Base-by-base conservation (phyloP, 441 rosid species). In the Erodium moschatum region DNA sequence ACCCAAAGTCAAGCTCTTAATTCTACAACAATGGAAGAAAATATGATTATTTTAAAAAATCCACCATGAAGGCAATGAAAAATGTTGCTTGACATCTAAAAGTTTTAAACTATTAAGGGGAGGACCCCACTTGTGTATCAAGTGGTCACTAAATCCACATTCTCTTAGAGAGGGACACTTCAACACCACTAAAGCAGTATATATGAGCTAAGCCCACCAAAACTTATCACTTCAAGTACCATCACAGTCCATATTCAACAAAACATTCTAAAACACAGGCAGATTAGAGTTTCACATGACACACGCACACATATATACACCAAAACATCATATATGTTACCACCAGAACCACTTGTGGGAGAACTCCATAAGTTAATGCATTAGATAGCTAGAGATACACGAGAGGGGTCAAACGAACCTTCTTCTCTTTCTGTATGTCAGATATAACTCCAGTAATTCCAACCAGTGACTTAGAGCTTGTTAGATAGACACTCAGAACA, bases 361-460 rank as follows among this genome's bases (percentile, higher is more conserved):
- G 61, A 8, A 16, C 16, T 7, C 61, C 5, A n/a, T n/a, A 8
- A 1, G 16, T 7, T 19, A 16, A 54, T 54, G 20, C 19, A 54
- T 19, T 16, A 19, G 2, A 54, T 15, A 54, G 19, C 20, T 15
- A 18, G 1, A 16, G 21, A 54, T 54, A 16, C 7, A 16, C 61
- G 7, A n/a, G 65, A 58, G 46, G 66, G 66, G 27, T 29, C 29
- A 46, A 58, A 21, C 1, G 2, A 19, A 89, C 98, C 98, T 91
- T 93, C 78, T 88, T 93, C 89, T 93, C 92, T 85, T 78, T 89
- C 66, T 88, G 98, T 66, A 93, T 93, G 77, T 93, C 98, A 54
- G 96, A 85, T 56, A 86, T 81, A 74, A 93, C 96, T 76, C 93
- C 93, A 56, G 76, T 74, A 81, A 93, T 82, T 71, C 98, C 97